phyloP scores from a whole-genome alignment of 805 yeast genomes.

The Vanderwaltozyma tropicalis region DNA sequence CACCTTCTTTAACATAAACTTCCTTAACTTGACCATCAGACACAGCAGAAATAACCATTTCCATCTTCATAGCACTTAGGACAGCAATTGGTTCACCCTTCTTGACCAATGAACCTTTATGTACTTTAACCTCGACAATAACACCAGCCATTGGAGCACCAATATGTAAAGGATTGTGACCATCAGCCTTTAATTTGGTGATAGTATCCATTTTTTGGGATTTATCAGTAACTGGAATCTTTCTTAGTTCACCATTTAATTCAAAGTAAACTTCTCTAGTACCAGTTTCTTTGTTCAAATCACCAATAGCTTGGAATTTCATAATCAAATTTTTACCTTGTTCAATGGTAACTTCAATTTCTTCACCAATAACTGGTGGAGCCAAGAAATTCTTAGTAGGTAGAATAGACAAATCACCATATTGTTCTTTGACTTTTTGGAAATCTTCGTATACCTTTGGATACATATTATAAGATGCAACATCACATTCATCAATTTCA shows the following conservation, averaged over 20 bases:
- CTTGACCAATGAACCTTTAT: slow-evolving; percentile 75
- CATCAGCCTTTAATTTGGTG: slow-evolving; percentile 80
- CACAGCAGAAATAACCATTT: slow-evolving; percentile 92
- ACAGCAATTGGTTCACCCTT: slow-evolving; percentile 93
- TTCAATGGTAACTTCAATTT: slow-evolving; percentile 77
- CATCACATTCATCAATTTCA: slow-evolving; percentile 67
- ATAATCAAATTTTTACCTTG: slow-evolving; percentile 87
- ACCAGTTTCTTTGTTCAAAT: slow-evolving; percentile 72
- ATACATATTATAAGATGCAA: slow-evolving; percentile 93
- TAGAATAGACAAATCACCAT: slow-evolving; percentile 83
- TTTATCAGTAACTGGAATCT: slow-evolving; percentile 82
- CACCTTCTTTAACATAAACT: slow-evolving; percentile 74
- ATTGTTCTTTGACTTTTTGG: slow-evolving; percentile 59
- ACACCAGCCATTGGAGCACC: slow-evolving; percentile 99
- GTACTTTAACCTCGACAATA: slow-evolving; percentile 82
- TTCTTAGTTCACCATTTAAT: slow-evolving; percentile 95
- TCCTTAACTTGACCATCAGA: slow-evolving; percentile 72
- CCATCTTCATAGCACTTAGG: slow-evolving; percentile 97
- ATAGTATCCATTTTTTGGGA: slow-evolving; percentile 72
- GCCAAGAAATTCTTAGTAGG: slow-evolving; percentile 86
- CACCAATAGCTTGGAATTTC: slow-evolving; percentile 86
- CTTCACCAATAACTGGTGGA: slow-evolving; percentile 78
- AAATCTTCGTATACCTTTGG: slow-evolving; percentile 90
- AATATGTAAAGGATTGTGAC: slow-evolving; percentile 75
- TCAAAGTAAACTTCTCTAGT: slow-evolving; percentile 92